A percentile compares a stretch with the other conserved stretches of the same genome.
Conservation (phyloP, 805 yeast species). For the Hanseniaspora vineae region DNA sequence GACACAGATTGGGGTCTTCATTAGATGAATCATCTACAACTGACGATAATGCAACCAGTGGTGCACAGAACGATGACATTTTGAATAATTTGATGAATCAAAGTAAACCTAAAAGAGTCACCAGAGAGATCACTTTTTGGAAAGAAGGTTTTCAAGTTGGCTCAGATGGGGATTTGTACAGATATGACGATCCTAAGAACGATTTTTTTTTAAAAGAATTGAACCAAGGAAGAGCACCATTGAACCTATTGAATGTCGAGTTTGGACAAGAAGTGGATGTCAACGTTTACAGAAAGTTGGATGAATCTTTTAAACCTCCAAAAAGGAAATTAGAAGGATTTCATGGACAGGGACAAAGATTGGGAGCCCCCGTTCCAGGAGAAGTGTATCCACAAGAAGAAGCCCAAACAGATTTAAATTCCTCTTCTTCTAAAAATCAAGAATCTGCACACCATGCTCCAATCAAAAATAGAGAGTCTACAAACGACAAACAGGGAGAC, state of each 20-base stretch:
- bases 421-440: not conserved
- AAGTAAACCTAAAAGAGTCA: slow-evolving; percentile 36
- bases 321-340: slow-evolving; percentile 53
- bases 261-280: slow-evolving; percentile 93
- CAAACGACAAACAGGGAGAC: slow-evolving; percentile 37
- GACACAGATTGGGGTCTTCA: slow-evolving; percentile 28
- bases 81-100: slow-evolving; percentile 6
- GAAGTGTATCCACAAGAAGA: slow-evolving; percentile 25
- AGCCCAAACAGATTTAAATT: slow-evolving; percentile 9
- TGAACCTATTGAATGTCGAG: slow-evolving; percentile 66
- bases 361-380: slow-evolving; percentile 84
- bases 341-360: slow-evolving; percentile 65
- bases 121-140: slow-evolving; percentile 87
- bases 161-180: slow-evolving; percentile 61
- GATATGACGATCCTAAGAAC: slow-evolving; percentile 90
- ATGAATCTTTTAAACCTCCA: slow-evolving; percentile 70
- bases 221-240: slow-evolving; percentile 84
- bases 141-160: slow-evolving; percentile 92
- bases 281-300: slow-evolving; percentile 63
- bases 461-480: slow-evolving; percentile 2
- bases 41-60: slow-evolving; percentile 21
- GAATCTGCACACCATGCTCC: too few species aligned
- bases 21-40: slow-evolving; percentile 5
- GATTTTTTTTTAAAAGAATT: slow-evolving; percentile 64
- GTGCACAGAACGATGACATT: slow-evolving; percentile 5